These are phyloP conservation scores for Apiospora hydei DNA, from an alignment of 2,329 filamentous ascomycete species.

Conservation along the genomic window DNA sequence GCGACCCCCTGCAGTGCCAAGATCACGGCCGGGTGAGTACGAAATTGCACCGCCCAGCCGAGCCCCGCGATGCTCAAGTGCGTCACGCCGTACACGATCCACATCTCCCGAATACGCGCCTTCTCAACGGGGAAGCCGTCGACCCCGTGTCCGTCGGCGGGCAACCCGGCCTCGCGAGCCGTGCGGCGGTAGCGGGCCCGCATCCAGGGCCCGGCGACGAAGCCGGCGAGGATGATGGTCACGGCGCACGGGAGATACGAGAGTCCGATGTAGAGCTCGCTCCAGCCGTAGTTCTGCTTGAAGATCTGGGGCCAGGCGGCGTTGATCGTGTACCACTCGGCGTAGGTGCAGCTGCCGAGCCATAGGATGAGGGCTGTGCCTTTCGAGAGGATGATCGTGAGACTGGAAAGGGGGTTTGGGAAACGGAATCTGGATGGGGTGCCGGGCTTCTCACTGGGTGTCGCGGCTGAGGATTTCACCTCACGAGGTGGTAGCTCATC, in stretches of 20 bases:
- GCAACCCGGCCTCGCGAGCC: conserved; percentile 19
- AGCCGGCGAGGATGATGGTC: conserved; percentile 15
- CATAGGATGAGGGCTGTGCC: conserved; percentile 24
- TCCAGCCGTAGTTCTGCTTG: conserved; percentile 23
- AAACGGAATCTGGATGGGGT: background rate
- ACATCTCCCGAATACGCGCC: conserved; percentile 23
- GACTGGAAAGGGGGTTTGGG: conserved; percentile 23
- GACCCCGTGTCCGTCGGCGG: conserved; percentile 19
- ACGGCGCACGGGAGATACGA: conserved; percentile 24
- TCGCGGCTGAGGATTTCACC: background rate
- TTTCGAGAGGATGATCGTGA: conserved; percentile 24
- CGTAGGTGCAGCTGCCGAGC: conserved; percentile 24
- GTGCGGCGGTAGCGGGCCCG: conserved; percentile 25
- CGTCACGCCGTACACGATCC: conserved; percentile 20
- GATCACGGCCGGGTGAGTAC: conserved; percentile 21
- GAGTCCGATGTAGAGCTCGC: conserved; percentile 14
- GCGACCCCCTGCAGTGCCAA: conserved; percentile 18
- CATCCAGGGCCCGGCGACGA: conserved; percentile 26
- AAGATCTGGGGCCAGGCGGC: conserved; percentile 26
- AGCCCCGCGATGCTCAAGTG: conserved; percentile 23
- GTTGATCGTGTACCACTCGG: conserved; percentile 25
- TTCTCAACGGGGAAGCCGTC: conserved; percentile 24
- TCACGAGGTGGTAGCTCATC: no score
- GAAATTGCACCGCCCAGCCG: conserved; percentile 17
- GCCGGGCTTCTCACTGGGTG: background rate